phyloP scores from a whole-genome alignment of 169 alveolate genomes.

The Plasmodium chabaudi region DNA sequence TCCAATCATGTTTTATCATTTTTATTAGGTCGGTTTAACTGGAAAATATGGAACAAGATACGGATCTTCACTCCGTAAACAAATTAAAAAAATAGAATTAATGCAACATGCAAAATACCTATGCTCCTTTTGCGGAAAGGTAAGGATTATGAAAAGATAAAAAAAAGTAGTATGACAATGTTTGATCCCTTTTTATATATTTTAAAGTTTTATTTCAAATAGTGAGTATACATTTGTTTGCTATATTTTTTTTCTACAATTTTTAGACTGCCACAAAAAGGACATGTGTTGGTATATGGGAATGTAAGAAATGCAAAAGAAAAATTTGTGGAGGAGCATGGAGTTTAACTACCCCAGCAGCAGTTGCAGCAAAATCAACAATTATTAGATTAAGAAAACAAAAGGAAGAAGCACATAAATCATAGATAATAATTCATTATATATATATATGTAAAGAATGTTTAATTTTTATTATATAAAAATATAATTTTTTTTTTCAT shows the following conservation, averaged over 20 bases:
- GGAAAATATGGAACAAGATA: conserved; percentile 99
- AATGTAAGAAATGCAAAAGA: conserved; percentile 95
- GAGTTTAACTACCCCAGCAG: conserved; percentile 96
- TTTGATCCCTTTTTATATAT: too few relatives aligned
- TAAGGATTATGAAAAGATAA: conserved; percentile 8
- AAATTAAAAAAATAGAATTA: conserved; percentile 95
- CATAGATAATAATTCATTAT: background rate
- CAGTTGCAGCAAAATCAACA: conserved; percentile 94
- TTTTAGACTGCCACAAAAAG: conserved; percentile 92
- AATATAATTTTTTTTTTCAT: too few relatives aligned
- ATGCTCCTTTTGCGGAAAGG: conserved; percentile 98
- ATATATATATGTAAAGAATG: too few relatives aligned
- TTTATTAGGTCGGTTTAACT: conserved; percentile 95
- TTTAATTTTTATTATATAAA: too few relatives aligned
- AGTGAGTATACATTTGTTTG: background rate
- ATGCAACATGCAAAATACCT: conserved; percentile 94
- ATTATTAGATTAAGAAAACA: conserved; percentile 85
- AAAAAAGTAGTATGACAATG: background rate
- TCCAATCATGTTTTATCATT: background rate
- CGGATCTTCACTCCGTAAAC: conserved; percentile 98
- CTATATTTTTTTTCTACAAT: background rate
- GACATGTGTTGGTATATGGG: conserved; percentile 98
- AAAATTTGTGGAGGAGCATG: conserved; percentile 98
- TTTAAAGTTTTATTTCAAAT: background rate
- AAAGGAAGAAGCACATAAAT: conserved; percentile 82